phyloP scores from a whole-genome alignment of 768 basidiomycete species.

The Coprinellus aureogranulatus region DNA sequence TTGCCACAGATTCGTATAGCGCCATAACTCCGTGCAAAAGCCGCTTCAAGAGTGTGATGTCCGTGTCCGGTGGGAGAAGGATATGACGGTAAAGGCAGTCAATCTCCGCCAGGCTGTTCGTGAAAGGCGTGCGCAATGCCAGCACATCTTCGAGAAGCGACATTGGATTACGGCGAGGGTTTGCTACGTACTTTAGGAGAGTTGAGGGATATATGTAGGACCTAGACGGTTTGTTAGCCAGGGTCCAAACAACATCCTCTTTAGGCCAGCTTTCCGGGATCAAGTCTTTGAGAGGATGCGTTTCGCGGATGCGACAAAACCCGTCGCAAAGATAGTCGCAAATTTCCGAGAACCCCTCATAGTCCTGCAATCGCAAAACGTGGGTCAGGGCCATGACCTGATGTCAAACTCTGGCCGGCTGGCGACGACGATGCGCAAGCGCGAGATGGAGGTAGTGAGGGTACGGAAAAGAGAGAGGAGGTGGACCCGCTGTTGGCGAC shows the following conservation, averaged over 20 bases:
- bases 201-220: slow-evolving; percentile 8
- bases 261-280: slow-evolving; percentile 3
- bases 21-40: too few species aligned
- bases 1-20: too few species aligned
- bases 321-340: background rate
- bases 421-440: slow-evolving; percentile 4
- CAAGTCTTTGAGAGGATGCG: background rate
- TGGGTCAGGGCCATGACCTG: background rate
- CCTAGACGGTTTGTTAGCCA: slow-evolving; percentile 3
- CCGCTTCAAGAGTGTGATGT: background rate
- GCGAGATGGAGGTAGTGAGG: background rate
- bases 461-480: background rate
- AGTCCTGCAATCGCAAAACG: background rate
- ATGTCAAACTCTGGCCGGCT: slow-evolving; percentile 13
- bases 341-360: slow-evolving; percentile 3
- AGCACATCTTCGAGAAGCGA: background rate
- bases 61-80: background rate
- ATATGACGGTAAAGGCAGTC: slow-evolving; percentile 2
- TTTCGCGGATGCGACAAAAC: slow-evolving; percentile 1
- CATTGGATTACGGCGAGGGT: slow-evolving; percentile 1
- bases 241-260: slow-evolving; percentile 2
- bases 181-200: slow-evolving; percentile 5
- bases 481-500: background rate
- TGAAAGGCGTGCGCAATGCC: background rate
- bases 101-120: background rate